Conservation (phyloP, 1,284 basidiomycete genomes). For the Cryptococcus deneoformans region DNA sequence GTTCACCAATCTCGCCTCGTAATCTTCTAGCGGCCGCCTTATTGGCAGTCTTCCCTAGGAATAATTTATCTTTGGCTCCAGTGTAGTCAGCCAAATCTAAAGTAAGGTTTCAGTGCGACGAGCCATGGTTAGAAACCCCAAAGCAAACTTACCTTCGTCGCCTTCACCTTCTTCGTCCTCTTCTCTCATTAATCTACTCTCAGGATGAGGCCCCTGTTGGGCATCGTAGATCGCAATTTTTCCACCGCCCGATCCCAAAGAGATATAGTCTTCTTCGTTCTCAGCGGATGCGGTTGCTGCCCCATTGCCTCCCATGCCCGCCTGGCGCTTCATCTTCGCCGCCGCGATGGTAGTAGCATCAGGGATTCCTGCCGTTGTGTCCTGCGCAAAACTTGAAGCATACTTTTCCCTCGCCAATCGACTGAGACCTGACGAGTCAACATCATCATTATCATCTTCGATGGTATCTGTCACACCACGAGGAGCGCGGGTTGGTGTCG, state of each 20-base stretch:
- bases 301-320: conserved; percentile 53
- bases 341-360: conserved; percentile 70
- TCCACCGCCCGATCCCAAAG: conserved; percentile 58
- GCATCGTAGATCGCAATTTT: conserved; percentile 40
- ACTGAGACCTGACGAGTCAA: conserved; percentile 30
- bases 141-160: conserved; percentile 70
- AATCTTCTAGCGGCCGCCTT: conserved; percentile 69
- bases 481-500: conserved; percentile 62
- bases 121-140: background rate
- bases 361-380: conserved; percentile 60
- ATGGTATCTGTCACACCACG: conserved; percentile 41
- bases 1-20: conserved; percentile 72
- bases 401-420: conserved; percentile 43
- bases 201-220: conserved; percentile 72
- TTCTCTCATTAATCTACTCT: conserved; percentile 80
- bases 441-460: conserved; percentile 57
- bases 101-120: background rate
- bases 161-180: conserved; percentile 91
- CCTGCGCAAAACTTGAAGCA: conserved; percentile 42
- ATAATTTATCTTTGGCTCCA: conserved; percentile 78
- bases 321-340: conserved; percentile 75
- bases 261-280: conserved; percentile 79
- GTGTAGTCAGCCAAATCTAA: conserved; percentile 86
- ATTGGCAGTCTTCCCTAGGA: conserved; percentile 78
- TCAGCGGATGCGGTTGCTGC: conserved; percentile 34